Conservation (phyloP, 2,329 filamentous ascomycete species). For the Camptophora hylomeconis region DNA sequence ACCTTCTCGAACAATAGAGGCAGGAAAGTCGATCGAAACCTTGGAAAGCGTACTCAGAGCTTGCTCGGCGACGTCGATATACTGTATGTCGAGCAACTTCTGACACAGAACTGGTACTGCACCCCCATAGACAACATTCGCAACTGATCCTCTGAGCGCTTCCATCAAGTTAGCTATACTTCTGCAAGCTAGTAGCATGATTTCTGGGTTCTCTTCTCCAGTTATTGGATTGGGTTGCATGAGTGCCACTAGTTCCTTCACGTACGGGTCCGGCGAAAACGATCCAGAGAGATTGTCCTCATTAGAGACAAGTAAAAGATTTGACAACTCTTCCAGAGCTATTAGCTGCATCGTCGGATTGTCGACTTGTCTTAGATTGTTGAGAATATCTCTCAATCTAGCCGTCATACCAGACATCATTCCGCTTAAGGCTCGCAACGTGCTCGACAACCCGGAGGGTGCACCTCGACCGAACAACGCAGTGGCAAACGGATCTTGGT, state of each 20-base stretch:
- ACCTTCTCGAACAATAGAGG: constrained; percentile 88
- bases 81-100: constrained; percentile 89
- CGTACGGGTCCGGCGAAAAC: constrained; percentile 85
- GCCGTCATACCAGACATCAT: constrained; percentile 80
- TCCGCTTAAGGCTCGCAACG: constrained; percentile 73
- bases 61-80: constrained; percentile 95
- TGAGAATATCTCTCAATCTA: constrained; percentile 64
- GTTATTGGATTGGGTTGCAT: constrained; percentile 78
- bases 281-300: constrained; percentile 93
- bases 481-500: constrained; percentile 47
- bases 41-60: constrained; percentile 93
- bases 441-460: constrained; percentile 58
- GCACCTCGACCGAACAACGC: constrained; percentile 54
- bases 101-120: constrained; percentile 90
- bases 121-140: constrained; percentile 93
- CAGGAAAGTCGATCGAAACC: constrained; percentile 90
- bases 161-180: constrained; percentile 98
- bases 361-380: constrained; percentile 66
- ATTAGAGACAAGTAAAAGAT: constrained; percentile 85
- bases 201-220: constrained; percentile 82
- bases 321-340: constrained; percentile 82
- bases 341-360: constrained; percentile 81
- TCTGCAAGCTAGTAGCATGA: constrained; percentile 92
- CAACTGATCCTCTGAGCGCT: constrained; percentile 78
- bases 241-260: constrained; percentile 80